phyloP scores from a whole-genome alignment of 2,329 filamentous ascomycete genomes.

The Clarireedia paspali region DNA sequence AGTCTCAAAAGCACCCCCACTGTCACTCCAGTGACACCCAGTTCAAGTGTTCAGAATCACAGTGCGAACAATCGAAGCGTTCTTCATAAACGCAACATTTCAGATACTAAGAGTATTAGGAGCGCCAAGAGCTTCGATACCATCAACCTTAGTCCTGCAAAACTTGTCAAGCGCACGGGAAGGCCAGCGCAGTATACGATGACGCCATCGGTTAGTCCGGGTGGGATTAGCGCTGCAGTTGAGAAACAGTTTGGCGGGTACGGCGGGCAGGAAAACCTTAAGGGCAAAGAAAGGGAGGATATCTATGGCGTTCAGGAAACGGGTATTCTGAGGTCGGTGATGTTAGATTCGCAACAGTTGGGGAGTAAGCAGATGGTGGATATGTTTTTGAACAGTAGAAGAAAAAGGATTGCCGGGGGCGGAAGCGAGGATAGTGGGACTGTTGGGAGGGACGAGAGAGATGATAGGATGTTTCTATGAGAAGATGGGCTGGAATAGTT shows the following conservation, averaged over 20 bases:
- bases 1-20: slow-evolving; percentile 14
- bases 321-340: slow-evolving; percentile 20
- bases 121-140: slow-evolving; percentile 19
- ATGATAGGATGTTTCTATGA: no score
- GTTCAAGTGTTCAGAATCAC: slow-evolving; percentile 10
- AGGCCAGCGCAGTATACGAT: slow-evolving; percentile 6
- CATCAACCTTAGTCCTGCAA: slow-evolving; percentile 13
- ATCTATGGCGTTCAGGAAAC: slow-evolving; percentile 13
- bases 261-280: background rate
- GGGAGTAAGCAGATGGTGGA: slow-evolving; percentile 48
- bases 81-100: slow-evolving; percentile 21
- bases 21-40: slow-evolving; percentile 10
- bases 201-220: slow-evolving; percentile 18
- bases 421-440: slow-evolving; percentile 31
- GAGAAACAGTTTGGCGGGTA: slow-evolving; percentile 28
- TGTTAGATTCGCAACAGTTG: slow-evolving; percentile 30
- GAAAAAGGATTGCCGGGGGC: slow-evolving; percentile 33
- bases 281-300: slow-evolving; percentile 11
- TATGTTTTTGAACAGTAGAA: slow-evolving; percentile 43
- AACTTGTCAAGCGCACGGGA: slow-evolving; percentile 20
- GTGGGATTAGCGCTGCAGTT: slow-evolving; percentile 20
- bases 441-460: background rate
- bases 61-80: slow-evolving; percentile 15
- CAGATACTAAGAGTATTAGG: slow-evolving; percentile 16
- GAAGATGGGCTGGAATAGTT: no score